Evolutionary conservation across 129 eudicot genomes (phyloP), one percentile per base, ranked within the genome.

Genomic region (Solidago caesia): DNA sequence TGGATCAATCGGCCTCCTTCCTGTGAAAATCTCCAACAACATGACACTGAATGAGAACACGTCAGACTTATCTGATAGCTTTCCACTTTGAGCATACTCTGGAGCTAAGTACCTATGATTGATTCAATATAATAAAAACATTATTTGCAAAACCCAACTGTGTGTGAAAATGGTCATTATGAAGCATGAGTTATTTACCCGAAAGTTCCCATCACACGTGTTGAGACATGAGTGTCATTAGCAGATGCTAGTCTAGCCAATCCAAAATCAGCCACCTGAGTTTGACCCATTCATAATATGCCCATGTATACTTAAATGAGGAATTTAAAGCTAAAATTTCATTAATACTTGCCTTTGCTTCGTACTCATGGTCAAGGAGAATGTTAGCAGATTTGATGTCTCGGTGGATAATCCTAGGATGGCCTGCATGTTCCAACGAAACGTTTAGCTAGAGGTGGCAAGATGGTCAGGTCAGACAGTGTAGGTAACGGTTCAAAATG

Each of bases 171-270:
- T 21, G 26, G 33, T 33, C 59, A 26, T 53, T 43, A 3, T 43
- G 14, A 56, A 69, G 55, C 43, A 70, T 70, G 41, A 73, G 33
- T 29, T 44, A 80, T 75, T 59, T 68, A 95, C 99, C 99, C 97
- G 63, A 95, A 95, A 64, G 99, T 95, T 82, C 97, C 99, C 97
- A 95, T 95, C 68, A 95, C 99, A 2, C 99, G 91, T 7, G 99
- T 95, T 14, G 99, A 95, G 67, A 95, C 96, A 78, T 95, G 99
- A 74, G 97, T 91, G 77, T 69, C 77, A 16, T 89, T 95, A 47
- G 80, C 96, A 63, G 88, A 67, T 70, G 96, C 73, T 73, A 95
- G 91, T 80, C 87, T 95, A 70, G 99, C 99, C 71, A 95, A 83
- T 66, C 99, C 99, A 61, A 95, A 95, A 87, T 95, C 97, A 46